Conservation (phyloP, 2,329 filamentous ascomycete genomes). For the Colletotrichum phormii region DNA sequence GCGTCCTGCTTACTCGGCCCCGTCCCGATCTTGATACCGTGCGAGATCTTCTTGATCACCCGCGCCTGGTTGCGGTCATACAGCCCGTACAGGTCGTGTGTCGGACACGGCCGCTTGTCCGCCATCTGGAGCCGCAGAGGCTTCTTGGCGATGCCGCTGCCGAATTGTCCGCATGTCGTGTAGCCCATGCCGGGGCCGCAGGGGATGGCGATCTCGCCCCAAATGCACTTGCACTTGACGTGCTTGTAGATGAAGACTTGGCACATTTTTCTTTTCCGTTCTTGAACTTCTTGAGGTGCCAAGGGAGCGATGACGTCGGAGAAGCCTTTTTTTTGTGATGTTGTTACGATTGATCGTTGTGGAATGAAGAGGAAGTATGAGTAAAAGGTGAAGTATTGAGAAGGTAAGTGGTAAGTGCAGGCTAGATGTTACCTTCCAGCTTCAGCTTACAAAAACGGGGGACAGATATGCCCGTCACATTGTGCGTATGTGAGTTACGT, state of each 20-base stretch:
- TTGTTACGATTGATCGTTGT: not conserved
- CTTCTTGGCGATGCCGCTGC: slow-evolving; percentile 45
- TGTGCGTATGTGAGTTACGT: not conserved
- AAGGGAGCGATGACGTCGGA: not conserved
- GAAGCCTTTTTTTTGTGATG: not conserved
- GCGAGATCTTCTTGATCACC: slow-evolving; percentile 57
- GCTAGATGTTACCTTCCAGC: not conserved
- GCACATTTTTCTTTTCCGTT: slow-evolving; percentile 54
- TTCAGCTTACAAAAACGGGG: not conserved
- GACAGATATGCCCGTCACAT: not conserved
- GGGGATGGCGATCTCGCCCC: slow-evolving; percentile 59
- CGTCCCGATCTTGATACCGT: slow-evolving; percentile 59
- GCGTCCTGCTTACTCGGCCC: slow-evolving; percentile 54
- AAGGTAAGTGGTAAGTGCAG: not conserved
- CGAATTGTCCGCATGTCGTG: slow-evolving; percentile 56
- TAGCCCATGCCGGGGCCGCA: slow-evolving; percentile 65
- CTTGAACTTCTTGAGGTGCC: not conserved
- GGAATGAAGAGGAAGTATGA: not conserved
- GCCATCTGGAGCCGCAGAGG: slow-evolving; percentile 50
- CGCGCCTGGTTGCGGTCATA: slow-evolving; percentile 62
- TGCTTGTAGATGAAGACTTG: slow-evolving; percentile 59
- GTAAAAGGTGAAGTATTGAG: not conserved
- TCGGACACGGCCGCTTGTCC: slow-evolving; percentile 52
- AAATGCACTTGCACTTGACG: slow-evolving; percentile 63
- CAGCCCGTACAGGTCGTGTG: slow-evolving; percentile 50